Base-by-base conservation (phyloP, 257 asterid species). In the Petunia secreta region DNA sequence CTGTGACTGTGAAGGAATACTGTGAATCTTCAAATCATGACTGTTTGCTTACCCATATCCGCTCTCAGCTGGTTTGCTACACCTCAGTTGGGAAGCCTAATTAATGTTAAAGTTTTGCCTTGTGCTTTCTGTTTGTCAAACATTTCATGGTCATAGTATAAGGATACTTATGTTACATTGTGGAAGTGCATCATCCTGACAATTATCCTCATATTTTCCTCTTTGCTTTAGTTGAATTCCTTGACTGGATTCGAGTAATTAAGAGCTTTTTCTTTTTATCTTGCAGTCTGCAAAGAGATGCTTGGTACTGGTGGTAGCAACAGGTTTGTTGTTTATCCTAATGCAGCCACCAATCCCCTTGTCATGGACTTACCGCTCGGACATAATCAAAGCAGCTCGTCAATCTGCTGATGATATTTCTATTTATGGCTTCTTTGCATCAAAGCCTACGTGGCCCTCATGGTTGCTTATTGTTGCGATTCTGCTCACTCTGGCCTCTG, bases 261-360 rank as follows among this genome's bases (percentile, higher is more conserved):
- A 48, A 1, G 76, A 64, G 46, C 46, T 63, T 50, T 25, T 81
- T 60, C 63, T 39, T 82, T 80, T 54, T 62, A 48, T n/a, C 50
- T 68, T 86, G 91, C 92, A 96, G 99, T 73, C 97, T 58, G 97
- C 98, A 25, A 96, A 96, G 90, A 91, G 98, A 86, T 90, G 92
- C 85, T 87, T 96, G 93, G 90, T 89, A 68, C 87, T 96, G 91
- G 92, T 92, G 84, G 81, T 94, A 78, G 97, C 98, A 77, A 89
- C 98, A 38, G 98, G 99, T 79, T 80, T 86, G 58, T 86, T 96
- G 78, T 91, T 96, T 82, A 89, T 94, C 62, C 74, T 94, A 83
- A 91, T 96, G 98, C 97, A 96, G 86, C 99, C 99, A 39, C 99
- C 98, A 58, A 84, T 92, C 73, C 98, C 98, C 11, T 59, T 94